These are phyloP conservation scores for Funneliformis mosseae DNA, from an alignment of 192 early-diverging fungal genomes.

Conservation along the genomic window DNA sequence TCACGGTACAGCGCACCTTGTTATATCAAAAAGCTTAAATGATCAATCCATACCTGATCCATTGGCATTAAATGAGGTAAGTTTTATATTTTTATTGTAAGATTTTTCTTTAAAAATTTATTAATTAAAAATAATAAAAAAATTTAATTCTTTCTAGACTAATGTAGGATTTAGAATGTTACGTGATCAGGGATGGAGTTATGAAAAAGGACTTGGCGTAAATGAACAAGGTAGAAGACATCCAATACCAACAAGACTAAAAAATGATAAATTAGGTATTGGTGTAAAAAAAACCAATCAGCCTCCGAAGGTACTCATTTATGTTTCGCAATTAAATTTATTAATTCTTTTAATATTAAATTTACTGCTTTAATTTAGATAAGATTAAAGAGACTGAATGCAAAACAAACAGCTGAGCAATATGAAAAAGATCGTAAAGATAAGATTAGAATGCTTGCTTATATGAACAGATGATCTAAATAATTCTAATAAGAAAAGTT, in stretches of 20 bases:
- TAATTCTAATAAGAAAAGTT: no score
- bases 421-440: constrained; percentile 43
- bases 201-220: constrained; percentile 51
- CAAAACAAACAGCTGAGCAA: constrained; percentile 36
- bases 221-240: constrained; percentile 47
- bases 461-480: constrained; percentile 41
- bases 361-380: not conserved
- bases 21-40: not conserved
- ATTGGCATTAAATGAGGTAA: constrained; percentile 10
- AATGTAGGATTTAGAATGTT: constrained; percentile 54
- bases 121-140: no score
- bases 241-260: constrained; percentile 47
- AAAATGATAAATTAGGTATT: constrained; percentile 51
- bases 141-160: constrained; percentile 10
- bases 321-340: constrained; percentile 20
- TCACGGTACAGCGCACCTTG: constrained; percentile 2
- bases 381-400: constrained; percentile 34
- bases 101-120: not conserved
- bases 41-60: not conserved
- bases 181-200: constrained; percentile 52
- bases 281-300: constrained; percentile 37
- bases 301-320: constrained; percentile 34
- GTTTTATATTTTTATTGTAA: not conserved
- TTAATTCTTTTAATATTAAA: not conserved
- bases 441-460: constrained; percentile 37